A percentile compares a stretch with the other conserved stretches of the same genome.
Conservation (phyloP, 352 stramenopile species). For the Aphanomyces stellatus region DNA sequence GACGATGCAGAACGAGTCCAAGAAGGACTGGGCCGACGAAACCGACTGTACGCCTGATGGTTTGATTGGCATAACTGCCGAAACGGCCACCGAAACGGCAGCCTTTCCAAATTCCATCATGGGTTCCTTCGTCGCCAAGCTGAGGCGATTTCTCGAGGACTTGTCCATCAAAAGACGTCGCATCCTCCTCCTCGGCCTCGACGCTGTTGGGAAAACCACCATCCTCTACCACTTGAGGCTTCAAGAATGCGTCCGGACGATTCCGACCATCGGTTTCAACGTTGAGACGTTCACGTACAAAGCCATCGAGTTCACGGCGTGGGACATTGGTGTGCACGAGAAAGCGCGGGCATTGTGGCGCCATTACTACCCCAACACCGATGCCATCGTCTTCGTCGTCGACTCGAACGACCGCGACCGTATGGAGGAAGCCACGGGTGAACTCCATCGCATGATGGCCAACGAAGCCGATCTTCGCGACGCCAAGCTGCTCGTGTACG, state of each 20-base stretch:
- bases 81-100: too few species aligned
- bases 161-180: slow-evolving; percentile 21
- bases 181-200: slow-evolving; percentile 91
- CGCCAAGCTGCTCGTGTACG: slow-evolving; percentile 36
- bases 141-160: background rate
- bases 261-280: slow-evolving; percentile 85
- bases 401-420: slow-evolving; percentile 47
- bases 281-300: slow-evolving; percentile 69
- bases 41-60: too few species aligned
- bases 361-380: slow-evolving; percentile 60
- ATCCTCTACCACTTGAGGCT: slow-evolving; percentile 89
- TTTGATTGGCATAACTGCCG: too few species aligned
- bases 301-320: slow-evolving; percentile 69
- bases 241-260: slow-evolving; percentile 54
- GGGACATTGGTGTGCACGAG: slow-evolving; percentile 75
- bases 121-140: background rate
- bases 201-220: slow-evolving; percentile 96
- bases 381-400: slow-evolving; percentile 81
- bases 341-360: slow-evolving; percentile 63
- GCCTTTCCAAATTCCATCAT: too few species aligned
- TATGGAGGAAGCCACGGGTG: slow-evolving; percentile 34
- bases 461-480: slow-evolving; percentile 28
- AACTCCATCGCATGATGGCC: slow-evolving; percentile 38
- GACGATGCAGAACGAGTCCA: too few species aligned
- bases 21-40: too few species aligned